Percentiles rank a stretch among this genome's conserved stretches.
Evolutionary conservation across 2,329 filamentous ascomycete species (phyloP).

Genomic region (Phialophora macrospora): DNA sequence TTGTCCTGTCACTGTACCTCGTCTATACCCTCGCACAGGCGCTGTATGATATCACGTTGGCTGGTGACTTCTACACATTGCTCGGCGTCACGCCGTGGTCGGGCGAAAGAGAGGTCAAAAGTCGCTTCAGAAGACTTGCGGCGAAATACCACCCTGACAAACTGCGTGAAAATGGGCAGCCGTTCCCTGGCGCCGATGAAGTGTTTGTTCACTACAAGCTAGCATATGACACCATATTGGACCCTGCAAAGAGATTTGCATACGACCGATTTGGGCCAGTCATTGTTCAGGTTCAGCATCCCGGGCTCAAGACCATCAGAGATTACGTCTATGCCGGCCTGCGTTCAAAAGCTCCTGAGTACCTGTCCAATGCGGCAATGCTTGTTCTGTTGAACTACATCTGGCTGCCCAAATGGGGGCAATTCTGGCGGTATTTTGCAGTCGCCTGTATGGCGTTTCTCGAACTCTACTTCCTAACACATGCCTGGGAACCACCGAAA

Average conservation of each 20-base stretch:
- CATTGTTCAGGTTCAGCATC: slow-evolving; percentile 63
- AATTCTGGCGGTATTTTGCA: slow-evolving; percentile 58
- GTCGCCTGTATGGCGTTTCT: slow-evolving; percentile 61
- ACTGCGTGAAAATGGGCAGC: slow-evolving; percentile 47
- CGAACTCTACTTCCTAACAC: slow-evolving; percentile 63
- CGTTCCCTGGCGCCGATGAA: slow-evolving; percentile 42
- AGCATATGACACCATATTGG: slow-evolving; percentile 79
- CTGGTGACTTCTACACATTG: slow-evolving; percentile 77
- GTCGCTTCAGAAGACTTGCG: slow-evolving; percentile 77
- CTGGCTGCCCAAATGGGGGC: slow-evolving; percentile 38
- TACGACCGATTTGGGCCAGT: slow-evolving; percentile 87
- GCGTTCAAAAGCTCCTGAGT: slow-evolving; percentile 49
- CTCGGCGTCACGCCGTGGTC: slow-evolving; percentile 69
- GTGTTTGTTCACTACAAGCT: slow-evolving; percentile 82
- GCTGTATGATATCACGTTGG: slow-evolving; percentile 74
- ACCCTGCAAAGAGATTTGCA: slow-evolving; percentile 77
- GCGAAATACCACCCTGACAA: slow-evolving; percentile 84
- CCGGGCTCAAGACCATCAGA: slow-evolving; percentile 59
- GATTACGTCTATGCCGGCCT: slow-evolving; percentile 75
- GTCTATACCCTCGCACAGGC: slow-evolving; percentile 92
- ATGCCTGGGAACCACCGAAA: slow-evolving; percentile 40
- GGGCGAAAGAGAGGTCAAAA: slow-evolving; percentile 79
- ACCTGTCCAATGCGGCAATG: slow-evolving; percentile 46
- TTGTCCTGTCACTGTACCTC: slow-evolving; percentile 82
- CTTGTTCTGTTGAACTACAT: slow-evolving; percentile 40